Base-by-base conservation (phyloP, 1,284 basidiomycete species). In the Apiotrichum domesticum region DNA sequence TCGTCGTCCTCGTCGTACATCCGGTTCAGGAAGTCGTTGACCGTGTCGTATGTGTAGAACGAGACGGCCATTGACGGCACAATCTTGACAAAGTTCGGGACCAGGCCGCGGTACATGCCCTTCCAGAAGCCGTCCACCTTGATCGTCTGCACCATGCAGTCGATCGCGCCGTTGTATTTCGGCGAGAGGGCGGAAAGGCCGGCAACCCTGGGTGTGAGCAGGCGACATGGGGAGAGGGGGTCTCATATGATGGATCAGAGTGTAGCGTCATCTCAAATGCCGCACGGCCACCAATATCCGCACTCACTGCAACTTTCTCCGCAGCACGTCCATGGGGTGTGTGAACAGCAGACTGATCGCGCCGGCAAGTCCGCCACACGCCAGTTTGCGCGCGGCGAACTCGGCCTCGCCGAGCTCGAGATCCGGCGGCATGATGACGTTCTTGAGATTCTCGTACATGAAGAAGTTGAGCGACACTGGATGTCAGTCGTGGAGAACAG, bases 271-370 rank as follows among this genome's bases (percentile, higher is more conserved):
- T 42, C 6, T 42, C 41, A 15, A 42, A 9, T 7, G 37, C 37
- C 13, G 41, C 41, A 42, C 6, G 41, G 10, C 41, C 9, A 15
- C 41, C 8, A 13, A 42, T 42, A 6, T 13, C 8, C 37, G 37
- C 14, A 55, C 33, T 55, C 95, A 90, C 74, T 98, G 95, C 87
- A 98, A 93, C 78, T 96, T 92, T 51, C 95, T 81, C 44, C 95
- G 81, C 53, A 98, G 77, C 1, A 98, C 91, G 73, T 98, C 95
- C 68, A 97, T 88, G 0, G 95, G 95, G 72, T 96, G 97, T 6
- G 95, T 98, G 66, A 97, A 77, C 39, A 92, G 91, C 74, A 98
- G 90, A 35, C 89, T 91, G 65, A 96, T 87, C 21, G 86, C 76
- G 2, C 81, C 81, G 0, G 81, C 80, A 5, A 80, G 58, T 0